These are phyloP conservation scores for Exobasidium rhododendri DNA, from an alignment of 1,284 basidiomycete species.

Conservation along the genomic window DNA sequence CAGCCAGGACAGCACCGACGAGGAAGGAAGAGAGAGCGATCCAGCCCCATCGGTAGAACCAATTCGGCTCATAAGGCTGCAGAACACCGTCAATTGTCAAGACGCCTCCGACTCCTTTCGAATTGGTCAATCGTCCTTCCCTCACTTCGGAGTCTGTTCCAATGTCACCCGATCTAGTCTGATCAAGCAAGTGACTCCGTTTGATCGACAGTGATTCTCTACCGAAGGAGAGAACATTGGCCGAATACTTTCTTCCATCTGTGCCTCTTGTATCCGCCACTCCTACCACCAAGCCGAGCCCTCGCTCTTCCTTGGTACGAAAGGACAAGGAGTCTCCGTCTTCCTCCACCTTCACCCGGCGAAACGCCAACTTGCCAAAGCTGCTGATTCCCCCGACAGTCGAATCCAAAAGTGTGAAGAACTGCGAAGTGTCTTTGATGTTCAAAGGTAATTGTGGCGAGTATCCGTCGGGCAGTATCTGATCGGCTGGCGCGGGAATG, in stretches of 20 bases:
- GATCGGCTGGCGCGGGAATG: conserved; percentile 62
- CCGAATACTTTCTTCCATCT: conserved; percentile 67
- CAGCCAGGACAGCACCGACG: conserved; percentile 10
- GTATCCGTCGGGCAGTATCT: conserved; percentile 23
- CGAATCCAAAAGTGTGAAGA: conserved; percentile 39
- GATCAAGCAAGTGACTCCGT: conserved; percentile 4
- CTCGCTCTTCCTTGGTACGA: conserved; percentile 36
- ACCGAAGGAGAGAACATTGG: conserved; percentile 74
- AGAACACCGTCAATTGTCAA: conserved; percentile 80
- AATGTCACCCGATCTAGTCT: not conserved
- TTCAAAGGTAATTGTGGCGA: conserved; percentile 24
- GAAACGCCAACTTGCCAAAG: conserved; percentile 40
- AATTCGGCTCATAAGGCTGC: conserved; percentile 72
- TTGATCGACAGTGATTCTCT: conserved; percentile 63
- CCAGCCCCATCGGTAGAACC: conserved; percentile 43
- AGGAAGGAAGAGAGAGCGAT: conserved; percentile 7
- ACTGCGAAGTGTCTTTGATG: conserved; percentile 28
- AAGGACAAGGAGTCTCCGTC: not conserved
- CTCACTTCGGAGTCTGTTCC: not conserved
- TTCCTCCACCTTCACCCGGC: conserved; percentile 5
- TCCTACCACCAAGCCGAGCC: conserved; percentile 72
- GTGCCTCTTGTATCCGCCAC: conserved; percentile 81
- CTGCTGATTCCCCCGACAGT: conserved; percentile 32
- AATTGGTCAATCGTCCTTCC: conserved; percentile 14
- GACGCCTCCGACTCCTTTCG: conserved; percentile 62